Percentiles rank a stretch among this genome's conserved stretches.
These are phyloP conservation scores for Debaryomycetaceae sp. DNA, from an alignment of 1,139 yeast genomes.

Conservation along the genomic window DNA sequence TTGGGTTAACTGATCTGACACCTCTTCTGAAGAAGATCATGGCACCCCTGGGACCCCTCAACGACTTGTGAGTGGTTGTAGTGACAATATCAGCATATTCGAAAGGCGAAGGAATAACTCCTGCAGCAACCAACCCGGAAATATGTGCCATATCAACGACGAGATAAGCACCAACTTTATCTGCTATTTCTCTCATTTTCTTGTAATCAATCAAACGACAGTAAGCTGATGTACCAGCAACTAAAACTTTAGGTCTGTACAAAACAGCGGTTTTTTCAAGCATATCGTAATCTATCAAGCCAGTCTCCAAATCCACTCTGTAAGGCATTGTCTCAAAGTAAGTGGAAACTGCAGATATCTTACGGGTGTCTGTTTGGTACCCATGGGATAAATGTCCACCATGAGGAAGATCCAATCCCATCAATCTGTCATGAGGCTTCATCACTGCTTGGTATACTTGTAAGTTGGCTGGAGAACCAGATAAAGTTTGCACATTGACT, in stretches of 20 bases:
- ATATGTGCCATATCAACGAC: slow-evolving; percentile 99
- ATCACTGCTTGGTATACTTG: slow-evolving; percentile 93
- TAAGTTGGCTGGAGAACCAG: slow-evolving; percentile 97
- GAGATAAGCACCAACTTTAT: slow-evolving; percentile 92
- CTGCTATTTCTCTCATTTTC: slow-evolving; percentile 95
- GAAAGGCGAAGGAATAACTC: slow-evolving; percentile 94
- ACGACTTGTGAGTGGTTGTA: slow-evolving; percentile 95
- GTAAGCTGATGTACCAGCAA: slow-evolving; percentile 98
- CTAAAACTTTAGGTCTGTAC: slow-evolving; percentile 92
- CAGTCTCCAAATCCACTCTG: slow-evolving; percentile 87
- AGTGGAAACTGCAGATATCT: slow-evolving; percentile 92
- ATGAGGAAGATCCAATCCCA: slow-evolving; percentile 97
- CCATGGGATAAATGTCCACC: slow-evolving; percentile 99
- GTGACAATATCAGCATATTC: slow-evolving; percentile 96
- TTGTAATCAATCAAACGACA: slow-evolving; percentile 92
- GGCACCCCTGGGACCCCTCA: slow-evolving; percentile 99
- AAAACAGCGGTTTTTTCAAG: slow-evolving; percentile 84
- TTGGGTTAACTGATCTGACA: slow-evolving; percentile 80
- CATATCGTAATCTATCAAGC: slow-evolving; percentile 91
- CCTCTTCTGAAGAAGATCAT: slow-evolving; percentile 99
- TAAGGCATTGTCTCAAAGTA: slow-evolving; percentile 99
- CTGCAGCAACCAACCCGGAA: slow-evolving; percentile 94
- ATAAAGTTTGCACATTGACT: slow-evolving; percentile 91
- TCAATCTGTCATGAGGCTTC: slow-evolving; percentile 92
- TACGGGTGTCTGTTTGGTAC: slow-evolving; percentile 92